Base-by-base conservation (phyloP, 1,284 basidiomycete species). In the Ustilago shanxiensis region DNA sequence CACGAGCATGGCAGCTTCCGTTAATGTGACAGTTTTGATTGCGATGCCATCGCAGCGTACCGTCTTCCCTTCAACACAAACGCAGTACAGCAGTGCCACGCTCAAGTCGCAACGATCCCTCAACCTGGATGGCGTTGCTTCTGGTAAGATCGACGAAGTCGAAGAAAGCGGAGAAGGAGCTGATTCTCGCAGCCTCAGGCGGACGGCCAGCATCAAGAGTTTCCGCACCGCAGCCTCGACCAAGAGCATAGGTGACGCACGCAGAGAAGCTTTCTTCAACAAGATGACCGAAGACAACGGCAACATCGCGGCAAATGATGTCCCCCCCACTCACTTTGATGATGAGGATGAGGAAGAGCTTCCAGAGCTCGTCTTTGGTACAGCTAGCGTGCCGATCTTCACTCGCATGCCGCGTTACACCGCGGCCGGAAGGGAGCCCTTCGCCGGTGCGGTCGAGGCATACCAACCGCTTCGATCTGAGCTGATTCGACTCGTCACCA, bases 351-450 rank as follows among this genome's bases (percentile, higher is more conserved):
- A 81, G 61, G 82, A 82, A 45, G 80, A 82, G 66, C 66, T 83
- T 16, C 80, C 82, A 1, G 82, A 83, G 68, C 74, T 83, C 41
- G 74, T 83, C 33, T 80, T 83, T 66, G 82, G 82, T 31, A 83
- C 82, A 1, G 80, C 82, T 18, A 76, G 70, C n/a, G 80, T 82
- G n/a, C 82, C 82, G n/a, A 69, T 83, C 45, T 83, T 74, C 33
- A 51, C 73, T 13, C 68, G 77, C 8, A 61, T 66, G 3, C 10
- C 51, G 2, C 54, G 63, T 14, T 20, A 47, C 20, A 20, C 31
- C 7, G 47, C 59, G 33, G 44, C 59, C 1, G 57, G 52, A 10
- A 49, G 67, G 24, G 63, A 72, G 52, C 58, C 70, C 0, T 72
- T 72, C 22, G 51, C 59, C 1, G 73, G 65, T 54, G 50, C 63